A percentile compares a stretch with the other conserved stretches of the same genome.
Conservation (phyloP, 352 stramenopile species). For the Thalassiosira livingstoniorum region DNA sequence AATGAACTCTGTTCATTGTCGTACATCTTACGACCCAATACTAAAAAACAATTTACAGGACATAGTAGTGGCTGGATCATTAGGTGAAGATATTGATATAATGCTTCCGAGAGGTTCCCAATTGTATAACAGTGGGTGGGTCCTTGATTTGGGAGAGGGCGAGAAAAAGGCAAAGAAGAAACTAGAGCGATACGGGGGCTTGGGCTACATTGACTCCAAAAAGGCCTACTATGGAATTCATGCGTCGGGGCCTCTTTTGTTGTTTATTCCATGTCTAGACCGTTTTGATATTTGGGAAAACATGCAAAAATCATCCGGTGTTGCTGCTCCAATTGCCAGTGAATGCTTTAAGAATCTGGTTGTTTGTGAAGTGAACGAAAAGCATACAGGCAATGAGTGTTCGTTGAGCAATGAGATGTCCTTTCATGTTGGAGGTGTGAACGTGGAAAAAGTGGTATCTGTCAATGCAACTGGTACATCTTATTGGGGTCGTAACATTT, state of each 20-base stretch:
- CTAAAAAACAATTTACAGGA: constrained; percentile 22
- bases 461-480: constrained; percentile 62
- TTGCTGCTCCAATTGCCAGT: constrained; percentile 22
- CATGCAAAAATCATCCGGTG: background rate
- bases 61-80: constrained; percentile 68
- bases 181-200: constrained; percentile 65
- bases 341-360: constrained; percentile 71
- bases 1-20: constrained; percentile 71
- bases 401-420: constrained; percentile 68
- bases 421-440: constrained; percentile 61
- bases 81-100: constrained; percentile 61
- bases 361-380: constrained; percentile 82
- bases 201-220: constrained; percentile 82
- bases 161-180: constrained; percentile 76
- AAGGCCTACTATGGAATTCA: constrained; percentile 77
- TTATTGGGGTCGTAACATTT: constrained; percentile 73
- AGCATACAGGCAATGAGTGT: constrained; percentile 61
- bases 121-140: constrained; percentile 71
- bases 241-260: constrained; percentile 60
- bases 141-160: constrained; percentile 68
- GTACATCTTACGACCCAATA: constrained; percentile 71
- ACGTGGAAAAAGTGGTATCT: constrained; percentile 11
- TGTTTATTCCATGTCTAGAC: constrained; percentile 64
- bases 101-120: constrained; percentile 60
- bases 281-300: constrained; percentile 29